Evolutionary conservation across 2,329 filamentous ascomycete species (phyloP).

Genomic region (Monosporascus sp.): DNA sequence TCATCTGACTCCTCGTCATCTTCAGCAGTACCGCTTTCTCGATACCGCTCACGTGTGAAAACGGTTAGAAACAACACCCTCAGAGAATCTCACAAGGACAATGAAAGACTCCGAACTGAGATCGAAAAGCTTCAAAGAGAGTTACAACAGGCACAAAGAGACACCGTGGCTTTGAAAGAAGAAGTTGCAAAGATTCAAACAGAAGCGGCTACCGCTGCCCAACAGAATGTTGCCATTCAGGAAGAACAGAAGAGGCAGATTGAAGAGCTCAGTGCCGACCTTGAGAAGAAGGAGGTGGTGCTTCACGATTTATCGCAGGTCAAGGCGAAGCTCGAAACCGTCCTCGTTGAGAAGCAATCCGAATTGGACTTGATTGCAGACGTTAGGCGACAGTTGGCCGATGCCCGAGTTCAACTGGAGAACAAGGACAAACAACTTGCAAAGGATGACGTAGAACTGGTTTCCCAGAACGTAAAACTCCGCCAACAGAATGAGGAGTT

Average conservation of each 20-base stretch:
- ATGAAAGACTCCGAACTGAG: not conserved
- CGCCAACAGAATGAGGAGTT: no score
- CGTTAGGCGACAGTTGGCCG: no score
- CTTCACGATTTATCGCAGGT: not conserved
- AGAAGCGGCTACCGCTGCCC: not conserved
- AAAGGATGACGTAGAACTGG: no score
- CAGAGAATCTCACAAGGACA: not conserved
- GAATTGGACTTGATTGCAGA: not conserved
- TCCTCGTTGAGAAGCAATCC: not conserved
- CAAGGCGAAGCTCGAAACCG: not conserved
- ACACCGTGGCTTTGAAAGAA: not conserved
- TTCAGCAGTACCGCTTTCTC: no score
- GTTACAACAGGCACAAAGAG: not conserved
- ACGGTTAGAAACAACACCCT: no score
- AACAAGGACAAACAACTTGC: no score
- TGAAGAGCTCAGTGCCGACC: no score
- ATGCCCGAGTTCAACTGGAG: no score
- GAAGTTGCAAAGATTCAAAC: not conserved
- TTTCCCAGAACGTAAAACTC: no score
- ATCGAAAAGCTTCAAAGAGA: not conserved
- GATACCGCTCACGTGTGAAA: no score
- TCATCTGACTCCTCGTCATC: no score
- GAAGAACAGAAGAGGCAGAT: not conserved
- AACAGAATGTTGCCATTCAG: not conserved
- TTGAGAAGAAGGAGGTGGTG: not conserved